Evolutionary conservation across 2,329 filamentous ascomycete genomes (phyloP), one percentile per base, ranked within the genome.

Genomic region (Colletotrichum noveboracense): DNA sequence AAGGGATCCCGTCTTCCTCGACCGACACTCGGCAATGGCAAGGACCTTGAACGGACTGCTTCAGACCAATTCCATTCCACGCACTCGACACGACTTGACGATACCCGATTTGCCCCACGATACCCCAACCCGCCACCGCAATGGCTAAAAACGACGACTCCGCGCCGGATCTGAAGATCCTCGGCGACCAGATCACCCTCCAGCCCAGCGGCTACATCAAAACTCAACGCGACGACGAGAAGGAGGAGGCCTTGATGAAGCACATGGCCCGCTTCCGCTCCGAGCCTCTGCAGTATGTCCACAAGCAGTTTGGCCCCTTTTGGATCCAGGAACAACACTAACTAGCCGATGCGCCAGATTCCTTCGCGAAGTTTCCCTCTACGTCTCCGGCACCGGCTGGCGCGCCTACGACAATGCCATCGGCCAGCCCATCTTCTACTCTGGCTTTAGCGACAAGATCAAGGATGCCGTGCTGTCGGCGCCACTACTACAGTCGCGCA

Each of bases 361-460:
- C 83, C 91, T 98, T 34, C 95, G 96, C 79, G 97, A 99, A 87
- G 94, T 99, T 38, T 97, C 95, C 62, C 89, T 98, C 38, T 96
- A 98, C 85, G 94, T 98, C 78, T 96, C 95, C 14, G 97, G 97
- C 70, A 94, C 94, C 66, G 96, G 96, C 83, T 99, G 97, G 97
- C 94, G 97, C 76, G 95, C 95, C 76, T 99, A 99, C 87, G 95
- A 98, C 82, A 88, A 94, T 77, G 91, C 96, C 77, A 93, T 98
- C 80, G 97, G 97, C 26, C 96, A 98, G 83, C 95, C 96, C 12
- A 93, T 98, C 78, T 98, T 96, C 87, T 99, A 98, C 84, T 87
- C 93, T 0, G 97, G 97, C 30, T 99, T 98, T 86, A 94, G 93
- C 32, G 96, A 98, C 78, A 93, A 95, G 75, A 98, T 99, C 91